These are phyloP conservation scores for Syzygium oleosum DNA, from an alignment of 345 rosid species.

Conservation along the genomic window DNA sequence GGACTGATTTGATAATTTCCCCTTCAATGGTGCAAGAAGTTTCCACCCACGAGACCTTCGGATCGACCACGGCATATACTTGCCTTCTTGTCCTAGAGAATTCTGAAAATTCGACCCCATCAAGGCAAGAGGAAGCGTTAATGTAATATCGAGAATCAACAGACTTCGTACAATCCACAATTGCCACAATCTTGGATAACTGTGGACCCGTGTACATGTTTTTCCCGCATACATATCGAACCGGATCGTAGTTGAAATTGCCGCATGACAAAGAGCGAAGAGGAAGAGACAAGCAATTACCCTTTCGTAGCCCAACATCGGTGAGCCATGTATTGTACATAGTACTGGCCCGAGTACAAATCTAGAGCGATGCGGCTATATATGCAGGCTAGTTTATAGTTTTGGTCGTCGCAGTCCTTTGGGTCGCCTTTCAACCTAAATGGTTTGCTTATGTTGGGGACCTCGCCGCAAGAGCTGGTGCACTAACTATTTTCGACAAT, in stretches of 20 bases:
- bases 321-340: neutral
- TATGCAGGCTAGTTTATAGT: neutral
- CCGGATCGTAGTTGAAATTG: neutral
- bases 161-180: neutral
- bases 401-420: neutral
- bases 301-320: neutral
- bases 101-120: neutral
- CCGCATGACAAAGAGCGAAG: neutral
- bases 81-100: neutral
- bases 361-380: neutral
- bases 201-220: neutral
- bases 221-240: neutral
- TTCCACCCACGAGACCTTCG: neutral
- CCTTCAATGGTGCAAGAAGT: neutral
- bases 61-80: neutral
- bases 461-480: neutral
- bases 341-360: neutral
- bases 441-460: neutral
- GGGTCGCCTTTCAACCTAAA: neutral
- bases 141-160: neutral
- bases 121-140: neutral
- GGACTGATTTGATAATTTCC: too few relatives aligned
- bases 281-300: neutral
- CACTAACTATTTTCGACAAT: neutral
- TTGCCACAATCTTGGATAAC: neutral